These are phyloP conservation scores for Crucibulum laeve DNA, from an alignment of 768 basidiomycete genomes.

Conservation along the genomic window DNA sequence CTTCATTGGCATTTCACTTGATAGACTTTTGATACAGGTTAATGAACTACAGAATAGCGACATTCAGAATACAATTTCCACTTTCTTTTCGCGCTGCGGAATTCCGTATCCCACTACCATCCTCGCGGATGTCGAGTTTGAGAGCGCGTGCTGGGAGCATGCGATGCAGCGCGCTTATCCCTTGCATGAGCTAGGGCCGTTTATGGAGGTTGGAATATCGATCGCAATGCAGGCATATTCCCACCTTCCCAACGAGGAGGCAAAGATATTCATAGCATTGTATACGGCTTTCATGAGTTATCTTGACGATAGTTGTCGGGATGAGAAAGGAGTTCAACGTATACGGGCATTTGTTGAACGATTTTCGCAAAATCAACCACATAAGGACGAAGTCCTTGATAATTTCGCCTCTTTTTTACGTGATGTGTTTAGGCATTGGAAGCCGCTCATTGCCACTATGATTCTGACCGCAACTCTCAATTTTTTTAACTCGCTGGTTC, in stretches of 20 bases:
- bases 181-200: too few species aligned
- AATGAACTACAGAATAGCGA: too few species aligned
- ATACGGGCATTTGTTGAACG: slow-evolving; percentile 23
- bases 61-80: too few species aligned
- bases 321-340: too few species aligned
- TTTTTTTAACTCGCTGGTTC: slow-evolving; percentile 20
- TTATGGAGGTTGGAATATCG: slow-evolving; percentile 15
- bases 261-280: slow-evolving; percentile 24
- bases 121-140: too few species aligned
- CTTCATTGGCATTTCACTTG: too few species aligned
- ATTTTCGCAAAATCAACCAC: slow-evolving; percentile 16
- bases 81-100: too few species aligned
- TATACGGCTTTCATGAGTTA: slow-evolving; percentile 26
- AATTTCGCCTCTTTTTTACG: slow-evolving; percentile 21
- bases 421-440: slow-evolving; percentile 18
- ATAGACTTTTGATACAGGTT: too few species aligned
- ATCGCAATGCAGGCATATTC: slow-evolving; percentile 13
- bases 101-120: too few species aligned
- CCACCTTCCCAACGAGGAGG: slow-evolving; percentile 19
- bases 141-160: too few species aligned
- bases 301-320: slow-evolving; percentile 25
- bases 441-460: slow-evolving; percentile 17
- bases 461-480: slow-evolving; percentile 26
- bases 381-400: slow-evolving; percentile 19
- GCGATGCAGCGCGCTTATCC: too few species aligned